Percentiles rank a stretch among this genome's conserved stretches.
Evolutionary conservation across 768 basidiomycete genomes (phyloP).

Genomic region (Floccularia luteovirens): DNA sequence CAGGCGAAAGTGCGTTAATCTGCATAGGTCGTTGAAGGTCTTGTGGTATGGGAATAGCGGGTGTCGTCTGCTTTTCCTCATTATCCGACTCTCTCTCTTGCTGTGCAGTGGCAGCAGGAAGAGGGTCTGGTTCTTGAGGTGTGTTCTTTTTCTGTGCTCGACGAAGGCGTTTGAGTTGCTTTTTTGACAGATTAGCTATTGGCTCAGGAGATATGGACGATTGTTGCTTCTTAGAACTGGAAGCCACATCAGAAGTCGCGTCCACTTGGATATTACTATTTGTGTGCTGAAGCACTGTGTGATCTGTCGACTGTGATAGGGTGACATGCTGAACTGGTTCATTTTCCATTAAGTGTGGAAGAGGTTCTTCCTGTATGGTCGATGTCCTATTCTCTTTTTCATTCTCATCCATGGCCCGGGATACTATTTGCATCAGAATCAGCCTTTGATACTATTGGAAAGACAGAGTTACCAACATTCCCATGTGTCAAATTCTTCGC

Average conservation of each 20-base stretch:
- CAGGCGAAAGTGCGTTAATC: background rate
- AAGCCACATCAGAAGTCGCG: background rate
- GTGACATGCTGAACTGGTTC: background rate
- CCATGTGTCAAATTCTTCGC: background rate
- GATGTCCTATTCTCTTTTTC: background rate
- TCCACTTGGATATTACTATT: background rate
- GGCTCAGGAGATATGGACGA: background rate
- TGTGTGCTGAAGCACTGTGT: background rate
- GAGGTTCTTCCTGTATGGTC: background rate
- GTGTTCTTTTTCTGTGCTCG: background rate
- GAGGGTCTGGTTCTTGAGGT: background rate
- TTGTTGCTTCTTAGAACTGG: too few relatives aligned
- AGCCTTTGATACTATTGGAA: too few relatives aligned
- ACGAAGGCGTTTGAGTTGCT: background rate
- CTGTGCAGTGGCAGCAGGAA: background rate
- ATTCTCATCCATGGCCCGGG: background rate
- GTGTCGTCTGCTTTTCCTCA: background rate
- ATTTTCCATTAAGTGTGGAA: background rate
- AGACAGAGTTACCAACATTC: background rate
- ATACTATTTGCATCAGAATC: background rate
- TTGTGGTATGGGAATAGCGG: background rate
- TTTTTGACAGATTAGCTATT: background rate
- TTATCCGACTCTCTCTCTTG: background rate
- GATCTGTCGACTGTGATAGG: background rate
- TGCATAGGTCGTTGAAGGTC: background rate